These are phyloP conservation scores for Claviceps maximensis DNA, from an alignment of 2,329 filamentous ascomycete genomes.

Conservation along the genomic window DNA sequence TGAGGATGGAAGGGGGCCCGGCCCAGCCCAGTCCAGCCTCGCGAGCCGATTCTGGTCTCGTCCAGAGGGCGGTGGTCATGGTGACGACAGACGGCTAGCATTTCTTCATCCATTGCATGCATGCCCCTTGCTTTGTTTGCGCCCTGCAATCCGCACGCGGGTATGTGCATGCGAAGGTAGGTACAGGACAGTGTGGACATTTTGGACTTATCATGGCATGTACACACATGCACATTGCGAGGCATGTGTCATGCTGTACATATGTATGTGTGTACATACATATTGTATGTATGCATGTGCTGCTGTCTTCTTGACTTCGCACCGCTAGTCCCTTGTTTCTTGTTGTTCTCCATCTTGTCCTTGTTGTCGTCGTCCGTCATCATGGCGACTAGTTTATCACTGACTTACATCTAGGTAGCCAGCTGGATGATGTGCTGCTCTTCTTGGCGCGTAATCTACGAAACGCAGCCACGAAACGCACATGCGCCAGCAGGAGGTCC, in stretches of 20 bases:
- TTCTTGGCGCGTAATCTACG: neutral
- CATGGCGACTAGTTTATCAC: too few relatives aligned
- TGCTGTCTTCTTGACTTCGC: neutral
- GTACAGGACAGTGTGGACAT: too few relatives aligned
- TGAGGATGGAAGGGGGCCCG: neutral
- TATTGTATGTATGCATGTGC: neutral
- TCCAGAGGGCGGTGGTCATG: neutral
- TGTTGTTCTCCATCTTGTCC: too few relatives aligned
- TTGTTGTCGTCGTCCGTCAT: too few relatives aligned
- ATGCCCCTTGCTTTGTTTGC: neutral
- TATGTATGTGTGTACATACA: neutral
- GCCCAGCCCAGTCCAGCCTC: neutral
- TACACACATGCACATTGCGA: too few relatives aligned
- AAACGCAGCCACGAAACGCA: neutral
- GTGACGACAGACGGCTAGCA: neutral
- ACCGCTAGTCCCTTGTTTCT: neutral
- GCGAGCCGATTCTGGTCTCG: too few relatives aligned
- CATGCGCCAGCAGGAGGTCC: neutral
- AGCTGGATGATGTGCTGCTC: neutral
- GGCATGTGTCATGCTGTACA: too few relatives aligned
- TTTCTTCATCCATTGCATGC: neutral
- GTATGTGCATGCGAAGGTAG: too few relatives aligned
- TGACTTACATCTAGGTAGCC: too few relatives aligned
- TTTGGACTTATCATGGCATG: too few relatives aligned
- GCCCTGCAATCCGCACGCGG: neutral